Evolutionary conservation across 192 early-diverging fungal genomes (phyloP).

Genomic region (Coemansia erecta): DNA sequence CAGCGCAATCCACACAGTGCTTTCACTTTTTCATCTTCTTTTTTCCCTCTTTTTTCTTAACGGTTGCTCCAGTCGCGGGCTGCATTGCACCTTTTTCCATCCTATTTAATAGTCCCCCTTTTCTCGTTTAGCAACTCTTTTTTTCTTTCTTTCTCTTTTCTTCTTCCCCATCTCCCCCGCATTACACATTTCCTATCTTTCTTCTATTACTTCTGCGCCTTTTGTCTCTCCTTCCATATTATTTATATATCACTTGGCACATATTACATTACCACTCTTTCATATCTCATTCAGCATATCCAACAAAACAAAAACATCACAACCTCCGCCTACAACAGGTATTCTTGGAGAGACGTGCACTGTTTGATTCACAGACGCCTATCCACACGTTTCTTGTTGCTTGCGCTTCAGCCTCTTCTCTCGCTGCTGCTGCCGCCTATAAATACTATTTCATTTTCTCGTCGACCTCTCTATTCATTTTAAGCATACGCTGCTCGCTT

Average conservation of each 20-base stretch:
- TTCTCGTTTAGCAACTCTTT: constrained; percentile 2
- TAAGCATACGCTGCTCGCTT: no score
- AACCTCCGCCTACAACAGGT: no score
- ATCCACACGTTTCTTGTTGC: no score
- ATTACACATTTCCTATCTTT: not conserved
- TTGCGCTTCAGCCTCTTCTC: not conserved
- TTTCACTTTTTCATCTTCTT: not conserved
- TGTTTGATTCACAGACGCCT: no score
- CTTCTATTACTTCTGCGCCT: not conserved
- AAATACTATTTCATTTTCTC: no score
- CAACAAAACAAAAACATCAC: no score
- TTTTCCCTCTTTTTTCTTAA: not conserved
- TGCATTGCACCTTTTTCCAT: constrained; percentile 1
- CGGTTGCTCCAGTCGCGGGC: not conserved
- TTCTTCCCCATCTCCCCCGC: not conserved
- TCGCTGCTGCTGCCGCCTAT: no score
- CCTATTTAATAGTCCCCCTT: constrained; percentile 4
- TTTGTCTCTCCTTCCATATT: not conserved
- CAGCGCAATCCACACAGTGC: constrained; percentile 1
- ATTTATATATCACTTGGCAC: not conserved
- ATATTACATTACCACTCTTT: not conserved
- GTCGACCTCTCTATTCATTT: no score
- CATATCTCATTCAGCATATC: no score
- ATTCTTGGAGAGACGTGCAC: no score
- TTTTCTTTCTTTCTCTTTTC: not conserved